Conservation (phyloP, 2,329 filamentous ascomycete species). For the Pseudovirgaria hyperparasitica region DNA sequence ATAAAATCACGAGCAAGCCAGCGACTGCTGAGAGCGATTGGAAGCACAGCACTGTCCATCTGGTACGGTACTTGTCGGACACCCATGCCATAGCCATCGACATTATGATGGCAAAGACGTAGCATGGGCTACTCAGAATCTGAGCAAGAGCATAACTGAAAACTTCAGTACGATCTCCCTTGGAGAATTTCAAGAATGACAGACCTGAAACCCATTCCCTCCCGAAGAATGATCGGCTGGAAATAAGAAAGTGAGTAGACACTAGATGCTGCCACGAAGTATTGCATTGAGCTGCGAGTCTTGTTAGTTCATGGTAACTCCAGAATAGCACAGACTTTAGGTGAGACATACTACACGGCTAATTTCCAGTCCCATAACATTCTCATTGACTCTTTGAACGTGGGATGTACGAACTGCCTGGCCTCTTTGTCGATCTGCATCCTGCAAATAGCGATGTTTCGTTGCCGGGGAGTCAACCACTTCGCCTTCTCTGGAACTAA, state of each 20-base stretch:
- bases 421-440: constrained; percentile 15
- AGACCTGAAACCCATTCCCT: constrained; percentile 15
- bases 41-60: constrained; percentile 12
- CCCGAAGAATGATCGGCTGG: constrained; percentile 13
- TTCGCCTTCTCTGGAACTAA: constrained; percentile 15
- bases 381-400: constrained; percentile 10
- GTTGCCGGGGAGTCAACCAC: constrained; percentile 16
- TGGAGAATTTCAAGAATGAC: constrained; percentile 12
- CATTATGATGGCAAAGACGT: constrained; percentile 11
- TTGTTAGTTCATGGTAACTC: constrained; percentile 2
- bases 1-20: constrained; percentile 12
- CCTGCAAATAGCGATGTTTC: constrained; percentile 11
- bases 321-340: not conserved
- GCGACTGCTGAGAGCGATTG: constrained; percentile 11
- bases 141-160: constrained; percentile 12
- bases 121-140: constrained; percentile 13
- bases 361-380: constrained; percentile 19
- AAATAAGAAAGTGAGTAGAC: constrained; percentile 15
- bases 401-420: constrained; percentile 13
- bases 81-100: constrained; percentile 11
- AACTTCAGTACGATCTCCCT: too few relatives aligned
- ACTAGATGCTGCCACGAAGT: constrained; percentile 17
- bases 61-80: constrained; percentile 12
- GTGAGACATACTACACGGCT: constrained; percentile 11
- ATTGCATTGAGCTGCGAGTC: constrained; percentile 12